These are phyloP conservation scores for Talaromyces verruculosus DNA, from an alignment of 2,329 filamentous ascomycete species.

Conservation along the genomic window DNA sequence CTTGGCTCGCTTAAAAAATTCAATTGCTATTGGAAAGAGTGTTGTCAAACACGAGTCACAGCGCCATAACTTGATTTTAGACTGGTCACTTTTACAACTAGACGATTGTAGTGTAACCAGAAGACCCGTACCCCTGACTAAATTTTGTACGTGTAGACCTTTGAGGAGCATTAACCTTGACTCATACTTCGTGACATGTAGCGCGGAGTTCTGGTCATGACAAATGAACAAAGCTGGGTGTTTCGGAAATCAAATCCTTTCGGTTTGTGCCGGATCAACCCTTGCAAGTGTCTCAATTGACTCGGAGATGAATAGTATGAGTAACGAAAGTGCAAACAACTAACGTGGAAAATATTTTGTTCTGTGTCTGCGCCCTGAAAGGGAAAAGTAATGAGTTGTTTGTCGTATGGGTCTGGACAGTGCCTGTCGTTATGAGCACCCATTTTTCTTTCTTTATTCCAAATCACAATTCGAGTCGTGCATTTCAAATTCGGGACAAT, in stretches of 20 bases:
- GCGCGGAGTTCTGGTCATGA: neutral
- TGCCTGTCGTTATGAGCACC: neutral
- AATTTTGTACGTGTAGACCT: neutral
- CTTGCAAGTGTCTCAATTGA: no score
- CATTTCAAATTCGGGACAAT: neutral
- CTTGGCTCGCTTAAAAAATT: neutral
- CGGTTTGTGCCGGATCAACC: neutral
- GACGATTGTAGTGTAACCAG: neutral
- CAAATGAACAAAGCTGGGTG: neutral
- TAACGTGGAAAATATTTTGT: neutral
- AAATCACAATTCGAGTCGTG: neutral
- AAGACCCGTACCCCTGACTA: neutral
- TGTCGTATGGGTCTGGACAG: neutral
- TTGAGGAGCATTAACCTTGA: neutral
- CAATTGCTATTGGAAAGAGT: neutral
- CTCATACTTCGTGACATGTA: neutral
- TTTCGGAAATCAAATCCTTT: conserved; percentile 8
- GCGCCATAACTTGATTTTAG: no score
- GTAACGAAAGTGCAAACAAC: no score
- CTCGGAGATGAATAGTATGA: no score
- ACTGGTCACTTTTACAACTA: neutral
- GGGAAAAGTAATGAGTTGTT: neutral
- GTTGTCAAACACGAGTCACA: neutral
- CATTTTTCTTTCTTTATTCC: neutral
- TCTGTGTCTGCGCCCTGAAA: neutral